Conservation (phyloP, 129 eudicot species). For the Oenanthe sinensis region DNA sequence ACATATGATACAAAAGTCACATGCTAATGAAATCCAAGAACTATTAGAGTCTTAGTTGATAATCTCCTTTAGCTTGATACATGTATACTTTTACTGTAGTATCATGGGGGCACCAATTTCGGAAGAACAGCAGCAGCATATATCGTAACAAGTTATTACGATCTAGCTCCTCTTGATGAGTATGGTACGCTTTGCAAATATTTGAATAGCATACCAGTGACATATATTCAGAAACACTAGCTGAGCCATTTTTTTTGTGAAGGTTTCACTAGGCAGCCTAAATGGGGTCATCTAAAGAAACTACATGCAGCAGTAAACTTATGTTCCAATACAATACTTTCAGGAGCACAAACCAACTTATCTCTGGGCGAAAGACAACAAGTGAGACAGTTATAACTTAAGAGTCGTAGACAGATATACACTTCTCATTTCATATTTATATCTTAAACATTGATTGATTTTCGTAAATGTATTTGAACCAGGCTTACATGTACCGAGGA, state of each 20-base stretch:
- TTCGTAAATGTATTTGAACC: neutral
- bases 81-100: constrained; percentile 30
- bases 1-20: constrained; percentile 26
- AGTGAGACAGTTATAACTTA: constrained; percentile 22
- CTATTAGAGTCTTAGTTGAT: constrained; percentile 16
- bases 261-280: constrained; percentile 70
- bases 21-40: neutral
- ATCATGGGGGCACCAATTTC: constrained; percentile 94
- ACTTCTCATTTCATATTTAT: neutral
- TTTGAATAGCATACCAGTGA: neutral
- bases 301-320: constrained; percentile 60
- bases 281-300: constrained; percentile 70
- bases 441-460: neutral
- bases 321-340: constrained; percentile 42
- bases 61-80: neutral
- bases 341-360: constrained; percentile 24
- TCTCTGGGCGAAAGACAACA: constrained; percentile 41
- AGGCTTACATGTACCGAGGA: constrained; percentile 55
- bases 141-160: constrained; percentile 60
- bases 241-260: neutral
- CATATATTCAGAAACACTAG: neutral
- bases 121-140: constrained; percentile 58
- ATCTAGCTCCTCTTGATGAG: constrained; percentile 90
- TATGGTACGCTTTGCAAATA: constrained; percentile 39
- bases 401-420: neutral